A percentile compares a stretch with the other conserved stretches of the same genome.
Conservation (phyloP, 208 protist genomes). For the Trypanosoma caninum region DNA sequence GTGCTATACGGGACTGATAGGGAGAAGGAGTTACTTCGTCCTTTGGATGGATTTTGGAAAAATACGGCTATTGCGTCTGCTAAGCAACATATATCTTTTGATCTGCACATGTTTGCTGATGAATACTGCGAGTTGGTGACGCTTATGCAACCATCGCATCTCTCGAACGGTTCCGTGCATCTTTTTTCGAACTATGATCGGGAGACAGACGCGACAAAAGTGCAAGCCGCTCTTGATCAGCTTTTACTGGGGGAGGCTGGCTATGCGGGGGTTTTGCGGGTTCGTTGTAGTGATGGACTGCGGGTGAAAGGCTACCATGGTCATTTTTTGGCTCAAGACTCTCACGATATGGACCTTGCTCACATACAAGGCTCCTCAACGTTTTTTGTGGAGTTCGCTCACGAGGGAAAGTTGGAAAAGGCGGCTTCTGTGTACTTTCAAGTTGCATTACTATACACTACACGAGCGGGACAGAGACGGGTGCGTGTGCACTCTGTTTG, state of each 20-base stretch:
- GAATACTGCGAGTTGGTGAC: conserved; percentile 87
- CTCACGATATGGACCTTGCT: conserved; percentile 91
- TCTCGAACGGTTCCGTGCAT: conserved; percentile 73
- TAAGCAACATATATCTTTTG: conserved; percentile 83
- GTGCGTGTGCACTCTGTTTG: conserved; percentile 87
- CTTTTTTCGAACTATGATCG: conserved; percentile 80
- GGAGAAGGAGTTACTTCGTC: conserved; percentile 85
- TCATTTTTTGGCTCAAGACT: conserved; percentile 78
- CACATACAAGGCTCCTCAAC: conserved; percentile 62
- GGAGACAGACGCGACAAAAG: conserved; percentile 54
- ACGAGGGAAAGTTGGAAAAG: conserved; percentile 77
- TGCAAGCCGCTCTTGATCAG: conserved; percentile 53
- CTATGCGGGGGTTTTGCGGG: conserved; percentile 88
- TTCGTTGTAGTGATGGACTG: conserved; percentile 86
- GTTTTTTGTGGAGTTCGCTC: conserved; percentile 91
- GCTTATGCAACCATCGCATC: conserved; percentile 73
- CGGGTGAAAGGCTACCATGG: conserved; percentile 82
- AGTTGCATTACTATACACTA: conserved; percentile 92
- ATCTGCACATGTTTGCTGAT: conserved; percentile 84
- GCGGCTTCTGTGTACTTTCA: conserved; percentile 83
- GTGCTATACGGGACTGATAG: conserved; percentile 82
- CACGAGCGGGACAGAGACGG: conserved; percentile 73
- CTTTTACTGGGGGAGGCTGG: conserved; percentile 76
- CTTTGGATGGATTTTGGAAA: conserved; percentile 82
- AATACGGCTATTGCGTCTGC: conserved; percentile 62